These are phyloP conservation scores for Larix kaempferi DNA, from an alignment of 75 land plant species.

Conservation along the genomic window DNA sequence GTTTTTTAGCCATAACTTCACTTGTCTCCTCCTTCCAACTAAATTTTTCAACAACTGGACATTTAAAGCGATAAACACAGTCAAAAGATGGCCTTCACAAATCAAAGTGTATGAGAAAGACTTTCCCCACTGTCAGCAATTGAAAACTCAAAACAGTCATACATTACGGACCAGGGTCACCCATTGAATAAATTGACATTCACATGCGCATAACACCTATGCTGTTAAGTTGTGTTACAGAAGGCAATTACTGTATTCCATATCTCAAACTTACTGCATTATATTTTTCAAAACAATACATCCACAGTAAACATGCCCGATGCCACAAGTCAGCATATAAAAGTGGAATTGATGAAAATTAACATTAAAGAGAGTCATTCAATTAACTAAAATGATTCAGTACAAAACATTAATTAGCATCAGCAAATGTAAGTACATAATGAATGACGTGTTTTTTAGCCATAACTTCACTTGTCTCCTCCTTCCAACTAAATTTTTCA, in stretches of 20 bases:
- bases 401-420: background rate
- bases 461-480: slow-evolving; percentile 78
- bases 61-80: background rate
- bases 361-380: background rate
- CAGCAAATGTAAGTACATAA: background rate
- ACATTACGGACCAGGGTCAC: background rate
- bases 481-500: slow-evolving; percentile 83
- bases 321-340: background rate
- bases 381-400: background rate
- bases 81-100: no score
- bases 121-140: no score
- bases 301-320: background rate
- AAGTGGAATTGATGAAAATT: no score
- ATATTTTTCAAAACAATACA: background rate
- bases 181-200: background rate
- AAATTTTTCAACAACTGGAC: slow-evolving; percentile 74
- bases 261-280: background rate
- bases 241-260: background rate
- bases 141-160: background rate
- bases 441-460: slow-evolving; percentile 63
- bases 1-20: slow-evolving; percentile 75
- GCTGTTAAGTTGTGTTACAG: background rate
- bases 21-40: slow-evolving; percentile 86
- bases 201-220: background rate
- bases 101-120: no score